These are phyloP conservation scores for Globisporangium lucens DNA, from an alignment of 352 stramenopile genomes.

Conservation along the genomic window DNA sequence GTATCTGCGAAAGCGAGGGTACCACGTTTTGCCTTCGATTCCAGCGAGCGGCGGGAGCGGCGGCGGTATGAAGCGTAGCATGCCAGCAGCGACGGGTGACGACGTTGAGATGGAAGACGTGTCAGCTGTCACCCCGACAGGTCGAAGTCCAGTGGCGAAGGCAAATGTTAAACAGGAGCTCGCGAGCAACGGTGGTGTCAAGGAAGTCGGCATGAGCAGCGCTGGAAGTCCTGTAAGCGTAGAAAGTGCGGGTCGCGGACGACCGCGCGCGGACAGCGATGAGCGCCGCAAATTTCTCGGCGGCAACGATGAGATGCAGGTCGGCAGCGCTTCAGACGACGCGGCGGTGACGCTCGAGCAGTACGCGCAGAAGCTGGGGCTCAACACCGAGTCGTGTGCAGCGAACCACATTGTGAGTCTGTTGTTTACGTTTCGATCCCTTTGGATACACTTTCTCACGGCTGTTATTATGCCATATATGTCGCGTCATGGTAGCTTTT, in stretches of 20 bases:
- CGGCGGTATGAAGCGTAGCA: background rate
- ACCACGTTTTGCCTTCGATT: constrained; percentile 32
- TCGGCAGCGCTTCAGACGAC: constrained; percentile 3
- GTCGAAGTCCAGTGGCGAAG: background rate
- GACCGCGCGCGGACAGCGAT: constrained; percentile 4
- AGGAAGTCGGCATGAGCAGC: constrained; percentile 1
- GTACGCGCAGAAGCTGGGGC: constrained; percentile 59
- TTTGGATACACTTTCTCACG: background rate
- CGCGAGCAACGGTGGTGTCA: background rate
- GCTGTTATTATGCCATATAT: background rate
- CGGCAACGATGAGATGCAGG: constrained; percentile 12
- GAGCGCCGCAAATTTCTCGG: constrained; percentile 29
- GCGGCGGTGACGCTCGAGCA: constrained; percentile 36
- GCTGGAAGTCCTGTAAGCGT: constrained; percentile 13
- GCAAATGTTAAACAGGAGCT: constrained; percentile 10
- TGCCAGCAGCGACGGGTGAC: background rate
- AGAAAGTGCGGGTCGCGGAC: constrained; percentile 1
- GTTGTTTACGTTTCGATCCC: background rate
- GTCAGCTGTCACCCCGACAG: background rate
- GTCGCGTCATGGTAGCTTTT: constrained; percentile 48
- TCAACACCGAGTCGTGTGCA: constrained; percentile 66
- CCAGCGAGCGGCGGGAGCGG: background rate
- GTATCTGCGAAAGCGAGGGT: constrained; percentile 58
- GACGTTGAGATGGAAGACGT: constrained; percentile 20
- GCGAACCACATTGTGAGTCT: constrained; percentile 70